Base-by-base conservation (phyloP, 345 rosid species). In the Bretschneidera sinensis region DNA sequence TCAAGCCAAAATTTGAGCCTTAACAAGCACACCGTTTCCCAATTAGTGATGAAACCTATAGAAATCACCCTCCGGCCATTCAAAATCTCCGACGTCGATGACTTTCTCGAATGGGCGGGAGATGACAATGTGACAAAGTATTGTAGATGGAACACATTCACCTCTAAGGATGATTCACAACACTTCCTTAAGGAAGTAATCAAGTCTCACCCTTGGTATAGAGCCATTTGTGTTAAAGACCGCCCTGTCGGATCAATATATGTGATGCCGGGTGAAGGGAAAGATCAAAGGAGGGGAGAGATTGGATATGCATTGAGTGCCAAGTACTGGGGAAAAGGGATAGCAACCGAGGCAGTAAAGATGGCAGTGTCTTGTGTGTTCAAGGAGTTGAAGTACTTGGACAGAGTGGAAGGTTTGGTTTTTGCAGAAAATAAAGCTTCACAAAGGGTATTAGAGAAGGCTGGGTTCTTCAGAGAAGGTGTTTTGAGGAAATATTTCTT, bases 91-190 rank as follows among this genome's bases (percentile, higher is more conserved):
- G 68, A 70, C 17, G 68, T 43, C 1, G 68, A 69, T 16, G 68
- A 69, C 43, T 70, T 59, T 39, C 20, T 70, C 51, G 4, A 8
- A 28, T 64, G 74, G 70, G 65, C 55, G 13, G 74, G 74, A 7
- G 64, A 63, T 25, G 64, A 63, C 6, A 43, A 59, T 4, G 64
- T 70, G 5, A 53, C 74, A 24, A 20, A 17, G 21, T 58, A 43
- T 21, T 58, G 64, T 25, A 57, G 60, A 43, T 70, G 74, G 74
- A 20, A 70, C 47, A 53, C 69, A 25, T 64, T 51, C 43, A 16
- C 57, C 0, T 70, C 49, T 4, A 53, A 50, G 43, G 57, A 64
- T 16, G 60, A 52, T 21, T 65, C 64, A n/a, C 0, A 14, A 25
- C 9, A 17, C 57, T 70, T 70, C 69, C 55, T 70, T 7, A 14